phyloP scores from a whole-genome alignment of 2,329 filamentous ascomycete species.

The Fusarium praegraminearum region DNA sequence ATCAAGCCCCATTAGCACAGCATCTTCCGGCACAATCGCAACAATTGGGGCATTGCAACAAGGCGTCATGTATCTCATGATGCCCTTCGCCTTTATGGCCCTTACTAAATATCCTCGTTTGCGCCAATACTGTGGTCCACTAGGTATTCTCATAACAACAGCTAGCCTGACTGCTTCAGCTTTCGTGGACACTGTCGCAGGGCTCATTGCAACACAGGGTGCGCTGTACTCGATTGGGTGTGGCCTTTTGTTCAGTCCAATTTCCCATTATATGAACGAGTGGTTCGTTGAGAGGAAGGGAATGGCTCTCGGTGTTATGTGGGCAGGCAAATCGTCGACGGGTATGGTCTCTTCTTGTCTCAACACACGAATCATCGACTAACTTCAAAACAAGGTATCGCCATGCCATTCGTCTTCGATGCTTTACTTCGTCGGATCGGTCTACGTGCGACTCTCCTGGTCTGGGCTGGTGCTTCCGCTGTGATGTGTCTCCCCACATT shows the following conservation, averaged over 20 bases:
- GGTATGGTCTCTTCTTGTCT: neutral
- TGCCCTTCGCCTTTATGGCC: constrained; percentile 60
- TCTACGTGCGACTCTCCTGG: constrained; percentile 56
- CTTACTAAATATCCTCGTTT: constrained; percentile 57
- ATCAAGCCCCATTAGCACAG: constrained; percentile 61
- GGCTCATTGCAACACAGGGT: constrained; percentile 69
- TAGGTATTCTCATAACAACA: constrained; percentile 61
- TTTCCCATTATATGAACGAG: constrained; percentile 68
- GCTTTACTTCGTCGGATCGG: constrained; percentile 60
- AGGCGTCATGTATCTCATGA: constrained; percentile 65
- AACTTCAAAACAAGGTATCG: constrained; percentile 53
- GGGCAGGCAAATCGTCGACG: constrained; percentile 59
- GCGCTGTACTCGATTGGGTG: constrained; percentile 69
- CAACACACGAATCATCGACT: accelerated
- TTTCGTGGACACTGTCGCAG: constrained; percentile 62
- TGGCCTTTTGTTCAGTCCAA: constrained; percentile 62
- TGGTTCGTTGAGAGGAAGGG: constrained; percentile 67
- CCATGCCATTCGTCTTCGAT: constrained; percentile 64
- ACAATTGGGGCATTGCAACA: constrained; percentile 43
- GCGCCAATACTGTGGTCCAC: constrained; percentile 56
- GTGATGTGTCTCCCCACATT: constrained; percentile 56
- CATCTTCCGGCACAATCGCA: constrained; percentile 48
- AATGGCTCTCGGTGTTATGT: constrained; percentile 70
- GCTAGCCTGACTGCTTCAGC: constrained; percentile 62
- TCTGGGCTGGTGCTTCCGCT: constrained; percentile 57